Conservation (phyloP, 257 asterid genomes). For the Forsythia suspensa region DNA sequence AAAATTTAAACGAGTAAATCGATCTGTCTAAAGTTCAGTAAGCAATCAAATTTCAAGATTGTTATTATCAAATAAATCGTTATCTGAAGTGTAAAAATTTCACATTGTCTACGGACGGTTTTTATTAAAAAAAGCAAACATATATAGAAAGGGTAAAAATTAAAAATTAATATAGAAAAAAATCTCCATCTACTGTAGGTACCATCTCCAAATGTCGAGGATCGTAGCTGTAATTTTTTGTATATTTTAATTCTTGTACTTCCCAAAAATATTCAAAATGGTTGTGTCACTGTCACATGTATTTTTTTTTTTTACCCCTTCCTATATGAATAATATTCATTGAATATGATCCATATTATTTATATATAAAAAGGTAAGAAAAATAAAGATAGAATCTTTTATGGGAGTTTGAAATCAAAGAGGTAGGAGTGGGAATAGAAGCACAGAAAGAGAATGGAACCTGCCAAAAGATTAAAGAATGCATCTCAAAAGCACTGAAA, state of each 20-base stretch:
- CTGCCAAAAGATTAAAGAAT: constrained; percentile 32
- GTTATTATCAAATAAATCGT: no score
- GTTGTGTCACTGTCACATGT: constrained; percentile 34
- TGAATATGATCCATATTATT: not conserved
- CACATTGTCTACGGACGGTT: no score
- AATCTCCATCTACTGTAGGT: not conserved
- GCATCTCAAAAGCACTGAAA: constrained; percentile 51
- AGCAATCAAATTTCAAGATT: no score
- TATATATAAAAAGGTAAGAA: constrained; percentile 8
- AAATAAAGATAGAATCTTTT: constrained; percentile 49
- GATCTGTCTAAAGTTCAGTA: no score
- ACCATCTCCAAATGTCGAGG: not conserved
- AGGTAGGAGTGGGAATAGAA: constrained; percentile 29
- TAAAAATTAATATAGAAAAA: no score
- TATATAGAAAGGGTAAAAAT: not conserved
- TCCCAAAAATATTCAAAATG: not conserved
- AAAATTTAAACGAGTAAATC: no score
- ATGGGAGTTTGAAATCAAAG: constrained; percentile 51
- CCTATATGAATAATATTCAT: no score
- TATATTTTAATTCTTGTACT: not conserved
- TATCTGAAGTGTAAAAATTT: no score
- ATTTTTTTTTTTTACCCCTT: constrained; percentile 5
- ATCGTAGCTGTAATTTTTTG: not conserved
- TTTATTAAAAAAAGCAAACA: not conserved
- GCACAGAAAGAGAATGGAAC: constrained; percentile 78